Evolutionary conservation across 2,329 filamentous ascomycete species (phyloP).

Genomic region (Colletotrichum spinosum): DNA sequence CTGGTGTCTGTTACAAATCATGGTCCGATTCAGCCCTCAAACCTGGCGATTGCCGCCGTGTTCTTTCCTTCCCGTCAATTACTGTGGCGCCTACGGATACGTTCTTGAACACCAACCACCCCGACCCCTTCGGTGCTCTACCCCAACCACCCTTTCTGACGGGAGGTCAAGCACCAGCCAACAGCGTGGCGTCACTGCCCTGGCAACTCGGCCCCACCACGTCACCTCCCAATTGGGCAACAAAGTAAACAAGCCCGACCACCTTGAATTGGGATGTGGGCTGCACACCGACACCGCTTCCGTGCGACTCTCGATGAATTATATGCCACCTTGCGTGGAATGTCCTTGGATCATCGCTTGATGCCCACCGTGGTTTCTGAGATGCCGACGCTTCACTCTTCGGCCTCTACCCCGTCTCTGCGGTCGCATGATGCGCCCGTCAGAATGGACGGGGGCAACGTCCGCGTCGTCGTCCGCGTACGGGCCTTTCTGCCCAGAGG

Average conservation of each 20-base stretch:
- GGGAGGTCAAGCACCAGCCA: conserved; percentile 19
- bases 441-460: conserved; percentile 76
- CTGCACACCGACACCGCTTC: conserved; percentile 49
- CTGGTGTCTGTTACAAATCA: too few species aligned
- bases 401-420: conserved; percentile 82
- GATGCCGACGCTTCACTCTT: conserved; percentile 64
- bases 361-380: conserved; percentile 56
- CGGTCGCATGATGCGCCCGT: conserved; percentile 78
- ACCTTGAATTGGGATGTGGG: conserved; percentile 38
- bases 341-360: conserved; percentile 57
- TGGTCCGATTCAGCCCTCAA: too few species aligned
- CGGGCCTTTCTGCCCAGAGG: conserved; percentile 83
- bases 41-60: too few species aligned
- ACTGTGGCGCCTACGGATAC: too few species aligned
- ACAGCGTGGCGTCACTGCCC: conserved; percentile 37
- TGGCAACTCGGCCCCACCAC: conserved; percentile 38
- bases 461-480: conserved; percentile 84
- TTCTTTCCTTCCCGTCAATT: too few species aligned
- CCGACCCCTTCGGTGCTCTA: background rate
- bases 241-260: conserved; percentile 39
- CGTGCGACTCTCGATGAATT: conserved; percentile 53
- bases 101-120: too few species aligned
- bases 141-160: background rate
- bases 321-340: conserved; percentile 53
- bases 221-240: conserved; percentile 36